phyloP scores from a whole-genome alignment of 2,329 filamentous ascomycete species.

The Phoma herbarum region DNA sequence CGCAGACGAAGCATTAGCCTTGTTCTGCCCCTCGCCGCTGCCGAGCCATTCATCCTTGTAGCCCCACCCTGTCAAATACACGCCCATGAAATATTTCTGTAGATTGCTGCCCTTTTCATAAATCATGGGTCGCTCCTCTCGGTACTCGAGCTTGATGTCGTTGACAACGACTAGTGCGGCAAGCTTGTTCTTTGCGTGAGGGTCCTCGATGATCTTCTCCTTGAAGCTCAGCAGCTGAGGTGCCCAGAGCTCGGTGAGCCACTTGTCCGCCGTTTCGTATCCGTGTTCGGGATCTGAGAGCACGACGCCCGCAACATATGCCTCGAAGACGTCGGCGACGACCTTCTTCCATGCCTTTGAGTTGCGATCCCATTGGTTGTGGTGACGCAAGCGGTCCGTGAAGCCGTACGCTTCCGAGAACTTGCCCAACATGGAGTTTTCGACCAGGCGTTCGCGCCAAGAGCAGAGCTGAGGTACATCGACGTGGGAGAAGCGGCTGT shows the following conservation, averaged over 20 bases:
- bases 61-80: constrained; percentile 74
- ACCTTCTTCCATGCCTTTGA: constrained; percentile 67
- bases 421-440: constrained; percentile 77
- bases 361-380: constrained; percentile 41
- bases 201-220: constrained; percentile 48
- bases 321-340: constrained; percentile 87
- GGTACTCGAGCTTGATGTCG: constrained; percentile 51
- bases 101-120: constrained; percentile 59
- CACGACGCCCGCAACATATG: constrained; percentile 83
- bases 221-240: constrained; percentile 41
- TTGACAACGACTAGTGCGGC: constrained; percentile 46
- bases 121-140: constrained; percentile 62
- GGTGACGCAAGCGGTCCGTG: constrained; percentile 68
- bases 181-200: constrained; percentile 52
- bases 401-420: constrained; percentile 78
- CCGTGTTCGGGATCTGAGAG: constrained; percentile 72
- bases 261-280: constrained; percentile 67
- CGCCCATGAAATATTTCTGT: constrained; percentile 68
- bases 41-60: constrained; percentile 70
- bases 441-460: constrained; percentile 79
- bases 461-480: constrained; percentile 75
- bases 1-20: constrained; percentile 73
- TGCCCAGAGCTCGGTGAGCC: constrained; percentile 80
- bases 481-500: constrained; percentile 72
- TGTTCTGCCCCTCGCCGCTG: constrained; percentile 69